Percentiles rank a stretch among this genome's conserved stretches.
Conservation (phyloP, 495 filamentous ascomycete species). For the Collariella sp. region DNA sequence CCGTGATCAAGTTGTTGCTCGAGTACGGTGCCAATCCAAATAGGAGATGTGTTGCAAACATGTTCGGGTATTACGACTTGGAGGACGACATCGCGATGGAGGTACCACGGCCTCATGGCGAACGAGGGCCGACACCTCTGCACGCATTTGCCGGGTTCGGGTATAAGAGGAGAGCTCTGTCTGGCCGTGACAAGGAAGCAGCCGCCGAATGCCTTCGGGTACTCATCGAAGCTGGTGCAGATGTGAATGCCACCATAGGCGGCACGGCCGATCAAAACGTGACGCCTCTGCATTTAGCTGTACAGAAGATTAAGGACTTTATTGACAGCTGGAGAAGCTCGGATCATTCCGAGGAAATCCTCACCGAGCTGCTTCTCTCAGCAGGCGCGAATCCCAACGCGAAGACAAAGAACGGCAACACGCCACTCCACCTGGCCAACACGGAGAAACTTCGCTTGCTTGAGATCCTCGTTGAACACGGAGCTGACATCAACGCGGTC, state of each 20-base stretch:
- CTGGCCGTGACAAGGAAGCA: neutral
- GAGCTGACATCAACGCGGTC: conserved; percentile 1
- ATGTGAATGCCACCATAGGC: conserved; percentile 8
- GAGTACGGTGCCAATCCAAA: conserved; percentile 8
- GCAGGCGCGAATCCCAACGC: conserved; percentile 3
- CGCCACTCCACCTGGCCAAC: neutral
- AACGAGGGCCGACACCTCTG: neutral
- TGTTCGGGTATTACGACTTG: neutral
- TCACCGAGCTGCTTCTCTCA: neutral
- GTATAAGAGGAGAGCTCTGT: conserved; percentile 1
- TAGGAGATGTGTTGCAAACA: neutral
- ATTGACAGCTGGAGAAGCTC: neutral
- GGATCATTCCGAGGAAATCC: neutral
- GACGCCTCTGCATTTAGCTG: conserved; percentile 22
- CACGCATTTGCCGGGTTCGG: neutral
- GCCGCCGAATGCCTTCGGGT: neutral
- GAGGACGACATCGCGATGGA: neutral
- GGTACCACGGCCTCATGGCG: neutral
- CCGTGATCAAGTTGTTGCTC: conserved; percentile 18
- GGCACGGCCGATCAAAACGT: conserved; percentile 8
- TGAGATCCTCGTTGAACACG: neutral
- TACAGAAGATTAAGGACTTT: neutral
- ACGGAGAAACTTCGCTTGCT: neutral
- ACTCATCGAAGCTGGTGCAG: conserved; percentile 1
- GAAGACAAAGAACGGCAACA: neutral